Conservation (phyloP, 441 rosid species). For the Populus hybrid region DNA sequence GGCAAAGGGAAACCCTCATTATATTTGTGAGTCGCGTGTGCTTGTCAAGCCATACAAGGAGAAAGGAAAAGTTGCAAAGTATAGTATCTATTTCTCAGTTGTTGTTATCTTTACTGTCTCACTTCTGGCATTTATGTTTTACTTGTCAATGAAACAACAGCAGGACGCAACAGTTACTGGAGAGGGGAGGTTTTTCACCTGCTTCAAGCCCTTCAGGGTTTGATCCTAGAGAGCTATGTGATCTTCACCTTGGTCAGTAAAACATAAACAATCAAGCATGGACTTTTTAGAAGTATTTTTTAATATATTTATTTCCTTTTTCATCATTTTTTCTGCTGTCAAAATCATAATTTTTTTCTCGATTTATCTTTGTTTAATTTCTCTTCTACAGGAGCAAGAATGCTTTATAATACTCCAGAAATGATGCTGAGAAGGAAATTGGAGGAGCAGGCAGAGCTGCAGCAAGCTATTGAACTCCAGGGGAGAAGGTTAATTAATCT, state of each 20-base stretch:
- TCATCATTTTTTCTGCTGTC: constrained; percentile 2
- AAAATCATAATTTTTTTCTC: neutral
- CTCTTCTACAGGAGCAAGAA: constrained; percentile 50
- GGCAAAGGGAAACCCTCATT: constrained; percentile 90
- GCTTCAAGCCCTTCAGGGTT: constrained; percentile 62
- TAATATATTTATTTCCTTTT: neutral
- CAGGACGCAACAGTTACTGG: constrained; percentile 77
- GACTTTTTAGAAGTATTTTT: neutral
- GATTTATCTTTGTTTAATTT: constrained; percentile 13
- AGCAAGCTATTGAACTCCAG: constrained; percentile 83
- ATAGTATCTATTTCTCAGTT: constrained; percentile 21
- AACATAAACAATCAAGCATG: constrained; percentile 1
- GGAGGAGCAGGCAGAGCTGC: constrained; percentile 73
- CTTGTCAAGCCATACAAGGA: constrained; percentile 97
- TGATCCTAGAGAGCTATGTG: constrained; percentile 60
- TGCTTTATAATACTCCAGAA: constrained; percentile 56
- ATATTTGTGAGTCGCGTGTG: constrained; percentile 89
- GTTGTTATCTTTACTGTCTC: constrained; percentile 5
- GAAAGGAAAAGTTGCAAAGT: constrained; percentile 87
- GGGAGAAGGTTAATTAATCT: constrained; percentile 73
- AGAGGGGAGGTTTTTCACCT: constrained; percentile 72
- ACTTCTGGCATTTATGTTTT: constrained; percentile 6
- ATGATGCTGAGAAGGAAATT: constrained; percentile 66
- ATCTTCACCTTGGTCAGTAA: constrained; percentile 56
- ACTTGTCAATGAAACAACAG: constrained; percentile 30